A percentile compares a stretch with the other conserved stretches of the same genome.
These are phyloP conservation scores for Sarocladium oryzae DNA, from an alignment of 2,329 filamentous ascomycete species.

Conservation along the genomic window DNA sequence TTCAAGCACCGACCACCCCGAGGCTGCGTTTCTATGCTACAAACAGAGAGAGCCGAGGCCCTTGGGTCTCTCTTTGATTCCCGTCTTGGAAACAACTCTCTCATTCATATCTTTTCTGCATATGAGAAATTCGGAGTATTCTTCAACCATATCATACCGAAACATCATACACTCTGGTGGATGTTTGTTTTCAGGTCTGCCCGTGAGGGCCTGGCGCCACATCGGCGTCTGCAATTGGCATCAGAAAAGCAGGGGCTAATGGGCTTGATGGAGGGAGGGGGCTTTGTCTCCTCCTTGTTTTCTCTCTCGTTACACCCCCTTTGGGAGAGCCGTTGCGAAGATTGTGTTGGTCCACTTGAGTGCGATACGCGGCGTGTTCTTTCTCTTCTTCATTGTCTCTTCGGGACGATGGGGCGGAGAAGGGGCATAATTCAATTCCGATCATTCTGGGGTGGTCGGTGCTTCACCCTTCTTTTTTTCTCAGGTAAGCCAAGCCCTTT, in stretches of 20 bases:
- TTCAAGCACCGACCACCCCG: slow-evolving; percentile 72
- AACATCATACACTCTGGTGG: slow-evolving; percentile 20
- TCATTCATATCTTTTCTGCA: slow-evolving; percentile 45
- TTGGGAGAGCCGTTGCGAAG: slow-evolving; percentile 71
- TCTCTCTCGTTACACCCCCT: slow-evolving; percentile 9
- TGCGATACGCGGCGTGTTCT: slow-evolving; percentile 82
- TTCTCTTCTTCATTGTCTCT: slow-evolving; percentile 12
- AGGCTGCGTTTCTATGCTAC: slow-evolving; percentile 96
- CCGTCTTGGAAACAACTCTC: not conserved
- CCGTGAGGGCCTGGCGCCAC: slow-evolving; percentile 83
- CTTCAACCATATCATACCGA: slow-evolving; percentile 47
- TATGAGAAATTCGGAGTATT: slow-evolving; percentile 99
- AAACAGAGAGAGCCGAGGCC: slow-evolving; percentile 51
- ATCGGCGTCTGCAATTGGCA: slow-evolving; percentile 72
- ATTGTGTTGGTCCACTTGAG: slow-evolving; percentile 76
- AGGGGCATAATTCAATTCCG: slow-evolving; percentile 72
- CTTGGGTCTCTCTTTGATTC: slow-evolving; percentile 15
- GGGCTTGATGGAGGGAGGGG: too few species aligned
- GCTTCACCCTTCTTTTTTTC: slow-evolving; percentile 33
- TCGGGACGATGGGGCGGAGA: slow-evolving; percentile 16
- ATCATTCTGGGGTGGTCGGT: slow-evolving; percentile 82
- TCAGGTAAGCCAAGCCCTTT: slow-evolving; percentile 19
- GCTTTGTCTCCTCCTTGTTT: slow-evolving; percentile 11
- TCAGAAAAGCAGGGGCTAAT: slow-evolving; percentile 58
- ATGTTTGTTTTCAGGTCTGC: slow-evolving; percentile 49